Conservation (phyloP, 148 eudicot genomes). For the Chenopodium album region DNA sequence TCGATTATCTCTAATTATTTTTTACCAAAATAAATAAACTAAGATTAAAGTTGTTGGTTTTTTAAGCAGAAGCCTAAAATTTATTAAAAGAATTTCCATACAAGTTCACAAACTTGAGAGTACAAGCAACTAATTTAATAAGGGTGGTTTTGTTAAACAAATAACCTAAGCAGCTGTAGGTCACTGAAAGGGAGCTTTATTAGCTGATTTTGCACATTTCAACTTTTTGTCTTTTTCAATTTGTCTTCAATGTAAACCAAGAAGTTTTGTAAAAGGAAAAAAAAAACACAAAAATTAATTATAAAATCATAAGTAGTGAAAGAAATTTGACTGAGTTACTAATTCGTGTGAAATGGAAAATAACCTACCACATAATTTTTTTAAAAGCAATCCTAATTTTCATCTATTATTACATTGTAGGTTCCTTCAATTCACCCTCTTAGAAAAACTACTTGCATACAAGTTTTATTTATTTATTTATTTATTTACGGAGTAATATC, state of each 20-base stretch:
- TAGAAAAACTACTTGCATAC: no score
- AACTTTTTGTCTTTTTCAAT: constrained; percentile 18
- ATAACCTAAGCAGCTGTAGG: neutral
- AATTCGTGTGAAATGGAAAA: constrained; percentile 4
- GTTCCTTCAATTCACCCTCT: neutral
- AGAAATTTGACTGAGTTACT: constrained; percentile 7
- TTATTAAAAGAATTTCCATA: neutral
- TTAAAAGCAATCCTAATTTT: neutral
- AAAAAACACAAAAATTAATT: neutral
- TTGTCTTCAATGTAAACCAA: constrained; percentile 25
- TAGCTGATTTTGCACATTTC: constrained; percentile 17
- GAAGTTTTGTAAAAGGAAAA: neutral
- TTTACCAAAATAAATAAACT: no score
- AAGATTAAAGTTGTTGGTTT: neutral
- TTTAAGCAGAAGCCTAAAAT: neutral
- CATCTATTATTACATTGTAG: no score
- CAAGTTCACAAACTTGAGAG: constrained; percentile 3
- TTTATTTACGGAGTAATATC: no score
- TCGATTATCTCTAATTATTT: no score
- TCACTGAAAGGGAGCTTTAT: constrained; percentile 19
- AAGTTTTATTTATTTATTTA: no score
- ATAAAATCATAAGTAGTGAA: neutral
- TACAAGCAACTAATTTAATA: constrained; percentile 15
- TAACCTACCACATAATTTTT: neutral
- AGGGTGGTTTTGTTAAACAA: constrained; percentile 8